These are phyloP conservation scores for Lachnellula hyalina DNA, from an alignment of 2,329 filamentous ascomycete species.

Conservation along the genomic window DNA sequence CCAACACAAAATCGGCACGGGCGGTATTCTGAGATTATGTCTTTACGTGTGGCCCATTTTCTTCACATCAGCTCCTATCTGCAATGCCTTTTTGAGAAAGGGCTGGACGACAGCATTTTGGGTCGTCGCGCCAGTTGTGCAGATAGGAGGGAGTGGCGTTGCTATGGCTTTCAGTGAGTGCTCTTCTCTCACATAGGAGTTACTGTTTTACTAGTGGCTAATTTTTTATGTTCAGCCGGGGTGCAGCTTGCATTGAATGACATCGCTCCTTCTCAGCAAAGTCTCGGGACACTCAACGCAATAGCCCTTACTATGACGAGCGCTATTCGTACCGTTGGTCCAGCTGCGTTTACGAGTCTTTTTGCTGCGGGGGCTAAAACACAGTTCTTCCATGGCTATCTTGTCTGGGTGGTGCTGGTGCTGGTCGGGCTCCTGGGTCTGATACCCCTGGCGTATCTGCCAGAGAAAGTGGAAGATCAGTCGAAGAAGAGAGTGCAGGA, in stretches of 20 bases:
- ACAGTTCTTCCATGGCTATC: slow-evolving; percentile 58
- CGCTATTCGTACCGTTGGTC: slow-evolving; percentile 59
- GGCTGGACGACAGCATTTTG: slow-evolving; percentile 34
- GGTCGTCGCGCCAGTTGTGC: slow-evolving; percentile 34
- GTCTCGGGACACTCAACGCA: slow-evolving; percentile 68
- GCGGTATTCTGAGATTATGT: slow-evolving; percentile 56
- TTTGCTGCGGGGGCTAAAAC: slow-evolving; percentile 62
- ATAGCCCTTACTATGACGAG: slow-evolving; percentile 57
- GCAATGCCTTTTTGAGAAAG: slow-evolving; percentile 51
- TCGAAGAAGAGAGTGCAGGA: slow-evolving; percentile 5
- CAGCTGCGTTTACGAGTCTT: slow-evolving; percentile 60
- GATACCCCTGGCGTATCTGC: slow-evolving; percentile 32
- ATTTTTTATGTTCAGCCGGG: slow-evolving; percentile 58
- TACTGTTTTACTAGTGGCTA: not conserved
- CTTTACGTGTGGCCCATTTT: slow-evolving; percentile 58
- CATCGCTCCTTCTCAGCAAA: slow-evolving; percentile 57
- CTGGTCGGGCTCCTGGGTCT: slow-evolving; percentile 30
- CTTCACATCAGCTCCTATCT: slow-evolving; percentile 48
- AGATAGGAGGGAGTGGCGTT: slow-evolving; percentile 51
- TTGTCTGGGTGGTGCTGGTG: slow-evolving; percentile 57
- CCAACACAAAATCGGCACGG: slow-evolving; percentile 62
- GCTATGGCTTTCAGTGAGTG: slow-evolving; percentile 45
- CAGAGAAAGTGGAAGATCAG: slow-evolving; percentile 28
- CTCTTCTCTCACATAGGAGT: slow-evolving; percentile 35
- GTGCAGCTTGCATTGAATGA: slow-evolving; percentile 73